Evolutionary conservation across 1,284 basidiomycete genomes (phyloP), one percentile per base, ranked within the genome.

Genomic region (Cryptococcus floricola): DNA sequence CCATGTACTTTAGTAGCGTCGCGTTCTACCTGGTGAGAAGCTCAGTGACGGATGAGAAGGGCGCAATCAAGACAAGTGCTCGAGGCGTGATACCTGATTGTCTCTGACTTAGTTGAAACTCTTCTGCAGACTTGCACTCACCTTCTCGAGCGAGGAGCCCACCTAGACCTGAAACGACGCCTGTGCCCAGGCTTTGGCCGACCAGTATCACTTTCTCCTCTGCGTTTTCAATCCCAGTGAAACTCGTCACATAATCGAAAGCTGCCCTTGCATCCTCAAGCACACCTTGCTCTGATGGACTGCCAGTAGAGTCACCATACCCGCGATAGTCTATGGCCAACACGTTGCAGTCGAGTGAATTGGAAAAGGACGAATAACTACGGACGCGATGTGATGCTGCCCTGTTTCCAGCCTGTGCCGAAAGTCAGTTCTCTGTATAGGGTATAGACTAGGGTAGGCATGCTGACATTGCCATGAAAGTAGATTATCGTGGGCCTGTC

Each of bases 301-400:
- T 74, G 1, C 92, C 91, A 0, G 83, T 82, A 54, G 90, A 93
- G 70, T 98, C 92, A 0, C 81, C 94, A 66, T 89, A 98, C 0
- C 94, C 94, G n/a, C 91, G 84, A 70, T 95, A 95, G 75, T 96
- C 93, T 45, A 91, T 84, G 0, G 85, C 86, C 19, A 96, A 75
- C 2, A 96, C 86, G 69, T 95, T 96, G 16, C 63, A 66, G 54
- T 74, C 67, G 1, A 74, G 64, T 1, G 48, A 41, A 7, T 54
- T 63, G 4, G 70, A 66, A 39, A 68, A 65, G 4, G 66, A 60
- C 27, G 58, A 64, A 55, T 73, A 73, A 12, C 54, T 56, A 9
- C 68, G 50, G 7, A 71, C 63, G 9, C 70, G 58, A 42, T 62
- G 64, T 19, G 60, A 47, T 5, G 61, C 55, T n/a, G 69, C 72